Conservation (phyloP, 2,329 filamentous ascomycete species). For the Fusarium sterilihyphosum region DNA sequence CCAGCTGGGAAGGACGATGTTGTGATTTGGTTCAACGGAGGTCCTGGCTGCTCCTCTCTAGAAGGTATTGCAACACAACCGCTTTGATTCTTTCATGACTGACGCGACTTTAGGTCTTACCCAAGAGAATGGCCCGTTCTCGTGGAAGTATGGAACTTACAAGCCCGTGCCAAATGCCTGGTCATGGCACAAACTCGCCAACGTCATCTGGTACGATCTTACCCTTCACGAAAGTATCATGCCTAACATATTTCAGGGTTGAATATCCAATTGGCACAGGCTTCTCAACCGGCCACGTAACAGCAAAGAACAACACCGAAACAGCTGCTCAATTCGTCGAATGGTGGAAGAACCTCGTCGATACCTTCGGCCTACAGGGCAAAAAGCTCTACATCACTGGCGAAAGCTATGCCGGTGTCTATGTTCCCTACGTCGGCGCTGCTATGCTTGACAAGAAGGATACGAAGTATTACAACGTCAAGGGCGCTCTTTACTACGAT, state of each 20-base stretch:
- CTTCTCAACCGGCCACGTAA: conserved; percentile 7
- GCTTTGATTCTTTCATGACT: accelerated
- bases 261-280: conserved; percentile 15
- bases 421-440: conserved; percentile 14
- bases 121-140: conserved; percentile 16
- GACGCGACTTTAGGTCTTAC: neutral
- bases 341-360: conserved; percentile 20
- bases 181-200: conserved; percentile 20
- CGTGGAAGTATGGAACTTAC: conserved; percentile 18
- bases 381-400: conserved; percentile 10
- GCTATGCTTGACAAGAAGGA: conserved; percentile 16
- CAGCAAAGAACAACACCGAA: conserved; percentile 15
- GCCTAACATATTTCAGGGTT: neutral
- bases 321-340: conserved; percentile 8
- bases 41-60: conserved; percentile 18
- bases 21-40: conserved; percentile 37
- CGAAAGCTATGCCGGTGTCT: conserved; percentile 13
- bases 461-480: conserved; percentile 1
- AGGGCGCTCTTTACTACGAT: conserved; percentile 17
- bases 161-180: conserved; percentile 11
- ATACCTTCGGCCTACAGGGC: neutral
- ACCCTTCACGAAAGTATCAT: accelerated
- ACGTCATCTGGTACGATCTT: neutral
- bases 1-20: conserved; percentile 37
- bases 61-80: neutral